Percentiles rank a stretch among this genome's conserved stretches.
These are phyloP conservation scores for Aspergillus sclerotioniger DNA, from an alignment of 495 filamentous ascomycete species.

Conservation along the genomic window DNA sequence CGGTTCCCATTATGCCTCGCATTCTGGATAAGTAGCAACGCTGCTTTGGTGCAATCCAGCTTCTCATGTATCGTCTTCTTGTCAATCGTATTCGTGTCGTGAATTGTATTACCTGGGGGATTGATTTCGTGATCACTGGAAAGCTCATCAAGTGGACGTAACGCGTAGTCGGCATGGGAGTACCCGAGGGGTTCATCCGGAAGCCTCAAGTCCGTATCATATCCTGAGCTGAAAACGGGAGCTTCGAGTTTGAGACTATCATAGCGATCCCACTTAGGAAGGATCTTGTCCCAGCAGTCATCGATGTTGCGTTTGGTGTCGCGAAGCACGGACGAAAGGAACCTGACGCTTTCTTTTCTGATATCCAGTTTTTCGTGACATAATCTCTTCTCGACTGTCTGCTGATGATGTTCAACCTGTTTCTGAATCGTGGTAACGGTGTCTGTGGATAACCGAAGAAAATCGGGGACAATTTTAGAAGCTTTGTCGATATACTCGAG, in stretches of 20 bases:
- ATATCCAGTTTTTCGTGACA: conserved; percentile 22
- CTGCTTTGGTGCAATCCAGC: conserved; percentile 20
- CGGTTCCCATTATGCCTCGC: not conserved
- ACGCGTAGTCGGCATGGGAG: not conserved
- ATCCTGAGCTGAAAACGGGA: conserved; percentile 50
- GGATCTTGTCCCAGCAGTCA: conserved; percentile 22
- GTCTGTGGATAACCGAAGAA: not conserved
- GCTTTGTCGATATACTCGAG: conserved; percentile 16
- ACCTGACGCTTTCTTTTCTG: conserved; percentile 21
- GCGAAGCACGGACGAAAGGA: conserved; percentile 23
- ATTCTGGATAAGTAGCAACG: conserved; percentile 19
- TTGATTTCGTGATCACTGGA: not conserved
- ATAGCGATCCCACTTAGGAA: conserved; percentile 28
- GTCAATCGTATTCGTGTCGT: conserved; percentile 24
- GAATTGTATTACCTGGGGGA: conserved; percentile 35
- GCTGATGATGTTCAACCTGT: not conserved
- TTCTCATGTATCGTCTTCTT: conserved; percentile 22
- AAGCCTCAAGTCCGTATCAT: conserved; percentile 40
- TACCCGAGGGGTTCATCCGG: not conserved
- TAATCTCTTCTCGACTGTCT: conserved; percentile 10
- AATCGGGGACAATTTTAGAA: not conserved
- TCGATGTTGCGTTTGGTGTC: conserved; percentile 4
- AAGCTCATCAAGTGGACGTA: conserved; percentile 37
- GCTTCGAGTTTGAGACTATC: conserved; percentile 47
- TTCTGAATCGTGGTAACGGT: not conserved